Evolutionary conservation across 2,329 filamentous ascomycete genomes (phyloP), one percentile per base, ranked within the genome.

Genomic region (Stemphylium beticola): DNA sequence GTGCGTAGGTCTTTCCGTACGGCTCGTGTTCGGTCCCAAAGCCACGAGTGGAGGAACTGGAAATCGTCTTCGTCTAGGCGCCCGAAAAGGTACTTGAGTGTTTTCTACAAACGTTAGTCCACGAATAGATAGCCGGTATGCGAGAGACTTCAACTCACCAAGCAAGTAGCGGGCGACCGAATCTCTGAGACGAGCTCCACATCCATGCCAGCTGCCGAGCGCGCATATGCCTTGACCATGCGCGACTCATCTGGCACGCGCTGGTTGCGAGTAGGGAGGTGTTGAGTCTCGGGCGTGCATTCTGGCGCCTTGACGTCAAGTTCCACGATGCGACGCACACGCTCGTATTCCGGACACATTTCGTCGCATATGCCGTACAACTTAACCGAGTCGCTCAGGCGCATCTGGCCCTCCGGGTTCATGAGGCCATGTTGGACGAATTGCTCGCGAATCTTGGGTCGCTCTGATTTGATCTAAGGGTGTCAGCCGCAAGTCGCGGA

Each of bases 1-100:
- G 87, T 86, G 2, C 84, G 84, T 45, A 87, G 84, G 67, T 88
- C 86, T 64, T 87, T 88, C 36, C 86, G 81, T 53, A 88, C 82
- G 4, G 84, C 85, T 41, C 86, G 80, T 31, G 85, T 87, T 15
- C 86, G 80, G 66, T 88, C 85, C 86, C 86, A 88, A 22, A 88
- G 80, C 68, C 87, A 88, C 56, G 82, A 81, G 64, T 87, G 83
- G 11, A 86, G 79, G n/a, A 64, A 68, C 20, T 66, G 60, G 33
- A 74, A 66, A 15, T 82, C 77, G 24, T 83, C 80, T 36, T 77
- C 78, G 50, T 87, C 73, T 8, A 87, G 49, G 74, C 77, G 72
- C 33, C 75, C 56, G 53, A 79, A 74, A 14, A 82, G 70, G 54
- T 79, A 79, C 37, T 78, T 72, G 61, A 78, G 71, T 2, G 79